These are phyloP conservation scores for Closterium sp. DNA, from an alignment of 139 green algal species.

Conservation along the genomic window DNA sequence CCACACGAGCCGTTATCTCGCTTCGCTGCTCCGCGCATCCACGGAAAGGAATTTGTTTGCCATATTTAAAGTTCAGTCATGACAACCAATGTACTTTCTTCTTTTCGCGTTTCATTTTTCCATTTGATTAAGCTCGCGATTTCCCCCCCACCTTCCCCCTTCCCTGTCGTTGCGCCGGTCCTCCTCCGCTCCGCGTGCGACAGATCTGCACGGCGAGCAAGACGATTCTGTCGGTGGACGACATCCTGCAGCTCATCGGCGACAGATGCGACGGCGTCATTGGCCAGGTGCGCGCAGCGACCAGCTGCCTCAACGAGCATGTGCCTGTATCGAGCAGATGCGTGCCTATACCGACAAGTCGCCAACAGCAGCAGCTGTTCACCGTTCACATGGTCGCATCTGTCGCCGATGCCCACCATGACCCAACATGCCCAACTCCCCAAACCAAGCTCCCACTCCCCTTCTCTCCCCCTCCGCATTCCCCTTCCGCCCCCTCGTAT, in stretches of 20 bases:
- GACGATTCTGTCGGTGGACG: conserved; percentile 82
- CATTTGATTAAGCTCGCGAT: neutral
- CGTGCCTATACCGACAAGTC: neutral
- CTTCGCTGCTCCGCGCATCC: neutral
- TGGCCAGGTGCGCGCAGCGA: conserved; percentile 69
- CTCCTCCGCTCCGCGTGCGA: neutral
- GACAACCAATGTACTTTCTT: neutral
- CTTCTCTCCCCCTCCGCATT: neutral
- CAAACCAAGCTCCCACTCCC: neutral
- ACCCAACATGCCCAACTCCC: neutral
- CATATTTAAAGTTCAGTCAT: too few species aligned
- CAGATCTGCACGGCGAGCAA: conserved; percentile 61
- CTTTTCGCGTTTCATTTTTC: neutral
- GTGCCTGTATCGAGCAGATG: neutral
- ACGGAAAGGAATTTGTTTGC: neutral
- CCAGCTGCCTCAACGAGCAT: neutral
- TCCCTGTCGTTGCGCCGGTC: neutral
- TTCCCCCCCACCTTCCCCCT: neutral
- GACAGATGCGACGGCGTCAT: conserved; percentile 91
- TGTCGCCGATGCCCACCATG: too few species aligned
- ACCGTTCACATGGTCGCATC: too few species aligned
- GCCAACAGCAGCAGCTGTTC: too few species aligned
- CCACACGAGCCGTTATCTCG: neutral
- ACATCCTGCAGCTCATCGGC: conserved; percentile 86
- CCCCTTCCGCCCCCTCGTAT: neutral